Evolutionary conservation across 2,329 filamentous ascomycete genomes (phyloP), one percentile per base, ranked within the genome.

Genomic region (Penicillium sp.): DNA sequence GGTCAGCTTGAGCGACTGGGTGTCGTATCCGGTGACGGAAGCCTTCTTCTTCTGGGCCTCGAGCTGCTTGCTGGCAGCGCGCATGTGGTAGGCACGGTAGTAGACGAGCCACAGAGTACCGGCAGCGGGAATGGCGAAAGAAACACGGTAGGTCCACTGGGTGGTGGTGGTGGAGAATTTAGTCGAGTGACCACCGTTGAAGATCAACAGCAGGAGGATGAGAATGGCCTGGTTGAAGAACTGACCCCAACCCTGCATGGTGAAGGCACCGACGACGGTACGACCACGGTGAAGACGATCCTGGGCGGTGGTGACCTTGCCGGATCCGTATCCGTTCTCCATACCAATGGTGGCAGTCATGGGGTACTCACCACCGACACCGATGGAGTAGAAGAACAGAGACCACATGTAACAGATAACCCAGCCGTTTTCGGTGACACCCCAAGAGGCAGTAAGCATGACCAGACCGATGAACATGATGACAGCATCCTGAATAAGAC

Each of bases 161-260:
- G 89, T 89, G 16, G 90, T 82, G 13, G 86, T 81, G 59, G 82
- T 76, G 57, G 85, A 88, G 81, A 96, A 91, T 16, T 89, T 86
- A 63, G 85, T 82, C 46, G 89, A 89, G 57, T 80, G 81, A 59
- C 90, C 90, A 69, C 87, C 86, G 82, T 96, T 91, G 84, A 96
- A 93, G 78, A 93, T 89, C 67, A 96, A 81, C 54, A 97, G 85
- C 50, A 96, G 81, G 51, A 96, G 72, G 69, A 97, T 96, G 61
- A 98, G 84, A 58, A 96, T 79, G 67, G 89, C 88, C 78, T 96
- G 93, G 84, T 97, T 98, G 80, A 90, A 81, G 73, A 96, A 90
- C 77, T 97, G 93, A 62, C 93, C 93, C 93, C 93, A 98, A 57
- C 93, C 93, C 78, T 98, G 93, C 93, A 98, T 97, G 76, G 97